A percentile compares a stretch with the other conserved stretches of the same genome.
Evolutionary conservation across 2,329 filamentous ascomycete species (phyloP).

Genomic region (Sporothrix pseudoabietina): DNA sequence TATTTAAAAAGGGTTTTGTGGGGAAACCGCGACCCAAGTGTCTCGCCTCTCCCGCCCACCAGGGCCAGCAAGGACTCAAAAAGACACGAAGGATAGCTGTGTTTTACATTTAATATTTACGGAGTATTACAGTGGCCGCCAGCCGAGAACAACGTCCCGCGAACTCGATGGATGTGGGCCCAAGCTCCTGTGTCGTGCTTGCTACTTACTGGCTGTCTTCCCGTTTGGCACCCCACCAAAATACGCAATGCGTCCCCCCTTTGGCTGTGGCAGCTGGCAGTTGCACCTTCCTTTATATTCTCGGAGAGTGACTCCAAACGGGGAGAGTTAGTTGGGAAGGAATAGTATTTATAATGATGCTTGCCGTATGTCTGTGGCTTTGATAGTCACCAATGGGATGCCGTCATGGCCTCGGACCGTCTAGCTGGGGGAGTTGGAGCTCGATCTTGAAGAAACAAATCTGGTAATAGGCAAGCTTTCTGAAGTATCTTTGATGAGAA

Average conservation of each 20-base stretch:
- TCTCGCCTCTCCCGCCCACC: background rate
- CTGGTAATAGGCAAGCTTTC: background rate
- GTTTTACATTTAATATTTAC: background rate
- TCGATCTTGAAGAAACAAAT: background rate
- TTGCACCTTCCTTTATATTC: background rate
- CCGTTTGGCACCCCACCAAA: constrained; percentile 4
- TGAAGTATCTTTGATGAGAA: background rate
- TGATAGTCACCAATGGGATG: background rate
- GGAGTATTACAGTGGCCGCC: background rate
- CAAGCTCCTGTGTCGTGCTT: background rate
- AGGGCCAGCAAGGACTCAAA: background rate
- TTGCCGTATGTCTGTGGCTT: background rate
- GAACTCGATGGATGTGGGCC: constrained; percentile 3
- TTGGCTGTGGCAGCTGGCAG: background rate
- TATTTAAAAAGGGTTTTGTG: constrained; percentile 15
- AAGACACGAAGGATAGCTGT: background rate
- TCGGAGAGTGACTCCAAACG: background rate
- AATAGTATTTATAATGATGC: background rate
- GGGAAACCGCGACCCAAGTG: constrained; percentile 1
- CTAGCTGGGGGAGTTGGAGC: background rate
- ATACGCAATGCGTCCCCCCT: constrained; percentile 6
- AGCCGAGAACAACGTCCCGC: background rate
- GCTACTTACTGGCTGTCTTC: background rate
- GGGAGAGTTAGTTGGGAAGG: background rate
- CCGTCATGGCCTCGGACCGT: background rate